Conservation (phyloP, 1,139 yeast species). For the Saccharomyces pastorianus region DNA sequence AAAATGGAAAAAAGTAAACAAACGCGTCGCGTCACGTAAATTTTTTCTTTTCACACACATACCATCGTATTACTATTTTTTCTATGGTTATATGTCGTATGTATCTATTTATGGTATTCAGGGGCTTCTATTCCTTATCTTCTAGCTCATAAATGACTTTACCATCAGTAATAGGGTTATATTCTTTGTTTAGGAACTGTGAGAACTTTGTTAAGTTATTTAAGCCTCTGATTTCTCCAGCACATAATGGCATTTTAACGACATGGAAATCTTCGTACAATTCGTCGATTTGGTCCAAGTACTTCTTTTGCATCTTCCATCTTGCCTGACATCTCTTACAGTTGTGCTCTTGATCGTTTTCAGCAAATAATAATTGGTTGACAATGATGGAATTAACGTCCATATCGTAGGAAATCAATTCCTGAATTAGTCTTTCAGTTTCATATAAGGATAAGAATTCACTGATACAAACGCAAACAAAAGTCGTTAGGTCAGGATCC, state of each 20-base stretch:
- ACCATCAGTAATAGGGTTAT: conserved; percentile 57
- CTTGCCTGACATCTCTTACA: conserved; percentile 90
- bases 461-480: conserved; percentile 93
- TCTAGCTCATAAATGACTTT: conserved; percentile 57
- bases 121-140: conserved; percentile 34
- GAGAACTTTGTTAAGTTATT: conserved; percentile 75
- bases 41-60: not conserved
- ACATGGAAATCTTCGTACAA: conserved; percentile 91
- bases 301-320: conserved; percentile 93
- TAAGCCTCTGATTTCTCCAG: conserved; percentile 88
- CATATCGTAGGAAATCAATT: conserved; percentile 85
- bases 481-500: conserved; percentile 91
- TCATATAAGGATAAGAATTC: conserved; percentile 92
- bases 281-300: conserved; percentile 88
- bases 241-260: conserved; percentile 89
- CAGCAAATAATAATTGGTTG: conserved; percentile 84
- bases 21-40: not conserved
- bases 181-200: conserved; percentile 58
- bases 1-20: not conserved
- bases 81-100: not conserved
- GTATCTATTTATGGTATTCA: not conserved
- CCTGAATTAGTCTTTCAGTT: conserved; percentile 96
- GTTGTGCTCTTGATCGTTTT: conserved; percentile 46
- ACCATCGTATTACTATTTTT: not conserved
- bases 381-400: conserved; percentile 94